These are phyloP conservation scores for Cruciata laevipes DNA, from an alignment of 257 asterid species.

Conservation along the genomic window DNA sequence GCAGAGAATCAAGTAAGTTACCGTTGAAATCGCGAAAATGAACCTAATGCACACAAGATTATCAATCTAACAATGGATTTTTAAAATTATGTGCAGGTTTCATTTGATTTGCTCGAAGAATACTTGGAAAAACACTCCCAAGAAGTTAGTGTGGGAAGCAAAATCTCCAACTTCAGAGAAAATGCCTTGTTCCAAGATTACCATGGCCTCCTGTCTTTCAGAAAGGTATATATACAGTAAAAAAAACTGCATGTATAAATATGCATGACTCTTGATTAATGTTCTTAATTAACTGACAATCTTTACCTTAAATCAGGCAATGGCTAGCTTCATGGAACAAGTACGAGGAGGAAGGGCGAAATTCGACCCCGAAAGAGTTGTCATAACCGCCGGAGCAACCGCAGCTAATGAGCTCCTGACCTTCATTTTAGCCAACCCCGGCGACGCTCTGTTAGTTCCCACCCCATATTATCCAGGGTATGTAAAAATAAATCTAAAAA, in stretches of 20 bases:
- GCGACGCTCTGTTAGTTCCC: conserved; percentile 81
- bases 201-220: conserved; percentile 73
- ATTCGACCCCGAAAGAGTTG: conserved; percentile 68
- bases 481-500: background rate
- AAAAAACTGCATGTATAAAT: background rate
- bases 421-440: conserved; percentile 75
- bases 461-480: conserved; percentile 99
- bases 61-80: background rate
- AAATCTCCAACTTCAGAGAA: conserved; percentile 54
- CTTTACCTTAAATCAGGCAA: conserved; percentile 40
- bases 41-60: background rate
- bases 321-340: conserved; percentile 88
- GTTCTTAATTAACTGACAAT: background rate
- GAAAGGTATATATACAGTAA: conserved; percentile 46
- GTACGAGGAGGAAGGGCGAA: conserved; percentile 73
- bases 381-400: conserved; percentile 91
- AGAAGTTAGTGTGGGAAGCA: conserved; percentile 19
- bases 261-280: background rate
- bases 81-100: conserved; percentile 71
- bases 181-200: conserved; percentile 91
- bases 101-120: conserved; percentile 72
- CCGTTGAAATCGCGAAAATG: background rate
- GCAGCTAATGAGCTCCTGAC: conserved; percentile 83
- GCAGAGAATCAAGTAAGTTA: conserved; percentile 79
- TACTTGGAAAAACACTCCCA: conserved; percentile 49